phyloP scores from a whole-genome alignment of 345 rosid genomes.

The Euphorbia pulcherrima region DNA sequence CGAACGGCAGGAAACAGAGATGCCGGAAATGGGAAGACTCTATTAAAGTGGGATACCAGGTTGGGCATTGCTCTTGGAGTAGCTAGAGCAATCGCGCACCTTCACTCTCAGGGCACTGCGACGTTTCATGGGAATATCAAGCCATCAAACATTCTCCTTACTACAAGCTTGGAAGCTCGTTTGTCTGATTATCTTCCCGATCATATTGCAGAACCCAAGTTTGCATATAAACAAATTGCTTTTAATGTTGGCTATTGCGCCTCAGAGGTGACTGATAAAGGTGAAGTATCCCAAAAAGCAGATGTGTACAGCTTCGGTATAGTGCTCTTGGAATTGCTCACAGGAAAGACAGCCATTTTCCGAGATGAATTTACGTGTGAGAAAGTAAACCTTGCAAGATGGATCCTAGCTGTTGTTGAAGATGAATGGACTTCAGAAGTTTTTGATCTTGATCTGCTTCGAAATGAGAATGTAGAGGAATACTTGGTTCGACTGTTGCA shows the following conservation, averaged over 20 bases:
- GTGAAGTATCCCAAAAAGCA: constrained; percentile 41
- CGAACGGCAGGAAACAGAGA: constrained; percentile 10
- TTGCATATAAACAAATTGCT: constrained; percentile 38
- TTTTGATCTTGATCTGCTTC: constrained; percentile 41
- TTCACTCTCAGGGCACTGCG: constrained; percentile 35
- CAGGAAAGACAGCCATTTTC: constrained; percentile 44
- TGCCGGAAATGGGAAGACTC: not conserved
- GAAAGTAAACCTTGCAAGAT: constrained; percentile 46
- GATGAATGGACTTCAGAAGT: constrained; percentile 48
- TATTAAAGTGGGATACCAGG: not conserved
- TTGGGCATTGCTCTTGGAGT: not conserved
- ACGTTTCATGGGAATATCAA: constrained; percentile 47
- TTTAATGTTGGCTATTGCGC: constrained; percentile 45
- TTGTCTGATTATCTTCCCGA: constrained; percentile 41
- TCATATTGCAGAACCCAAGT: constrained; percentile 29
- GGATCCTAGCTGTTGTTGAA: constrained; percentile 44
- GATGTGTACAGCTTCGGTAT: constrained; percentile 51
- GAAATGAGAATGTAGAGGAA: constrained; percentile 40
- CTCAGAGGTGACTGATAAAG: constrained; percentile 43
- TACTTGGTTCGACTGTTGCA: constrained; percentile 44
- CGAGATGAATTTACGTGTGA: constrained; percentile 41
- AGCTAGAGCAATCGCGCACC: constrained; percentile 8
- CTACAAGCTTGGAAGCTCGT: constrained; percentile 36
- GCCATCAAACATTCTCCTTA: constrained; percentile 47
- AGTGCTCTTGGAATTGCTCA: constrained; percentile 37